phyloP scores from a whole-genome alignment of 2,329 filamentous ascomycete species.

The Rutstroemia sp. region DNA sequence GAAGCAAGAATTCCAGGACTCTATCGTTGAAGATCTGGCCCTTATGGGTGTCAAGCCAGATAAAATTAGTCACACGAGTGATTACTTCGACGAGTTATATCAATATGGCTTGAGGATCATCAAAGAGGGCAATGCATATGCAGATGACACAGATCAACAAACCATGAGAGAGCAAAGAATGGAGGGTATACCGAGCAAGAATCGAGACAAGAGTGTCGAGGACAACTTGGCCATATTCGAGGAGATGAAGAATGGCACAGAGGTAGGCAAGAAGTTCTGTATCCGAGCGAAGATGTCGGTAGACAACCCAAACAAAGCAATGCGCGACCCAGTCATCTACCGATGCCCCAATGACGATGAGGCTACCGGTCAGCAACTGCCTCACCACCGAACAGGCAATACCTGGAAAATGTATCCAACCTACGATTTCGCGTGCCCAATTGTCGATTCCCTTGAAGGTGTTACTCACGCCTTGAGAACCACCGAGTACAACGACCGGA shows the following conservation, averaged over 20 bases:
- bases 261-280: slow-evolving; percentile 76
- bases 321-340: slow-evolving; percentile 96
- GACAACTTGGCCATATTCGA: slow-evolving; percentile 82
- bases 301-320: slow-evolving; percentile 88
- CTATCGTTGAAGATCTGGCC: slow-evolving; percentile 84
- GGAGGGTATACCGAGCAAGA: slow-evolving; percentile 73
- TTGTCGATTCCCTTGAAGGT: slow-evolving; percentile 73
- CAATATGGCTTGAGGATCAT: slow-evolving; percentile 79
- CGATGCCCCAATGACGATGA: slow-evolving; percentile 66
- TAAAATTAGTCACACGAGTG: slow-evolving; percentile 79
- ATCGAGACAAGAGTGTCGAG: slow-evolving; percentile 70
- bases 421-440: slow-evolving; percentile 79
- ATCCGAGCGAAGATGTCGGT: slow-evolving; percentile 91
- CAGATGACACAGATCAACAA: slow-evolving; percentile 88
- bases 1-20: slow-evolving; percentile 91
- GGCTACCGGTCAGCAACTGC: slow-evolving; percentile 45
- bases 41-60: slow-evolving; percentile 91
- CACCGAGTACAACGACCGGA: slow-evolving; percentile 82
- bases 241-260: slow-evolving; percentile 83
- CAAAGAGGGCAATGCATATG: slow-evolving; percentile 80
- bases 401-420: slow-evolving; percentile 83
- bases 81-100: slow-evolving; percentile 92
- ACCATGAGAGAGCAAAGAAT: slow-evolving; percentile 80
- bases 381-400: slow-evolving; percentile 74
- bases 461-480: slow-evolving; percentile 78